These are phyloP conservation scores for Metarhizium sp. DNA, from an alignment of 2,329 filamentous ascomycete species.

Conservation along the genomic window DNA sequence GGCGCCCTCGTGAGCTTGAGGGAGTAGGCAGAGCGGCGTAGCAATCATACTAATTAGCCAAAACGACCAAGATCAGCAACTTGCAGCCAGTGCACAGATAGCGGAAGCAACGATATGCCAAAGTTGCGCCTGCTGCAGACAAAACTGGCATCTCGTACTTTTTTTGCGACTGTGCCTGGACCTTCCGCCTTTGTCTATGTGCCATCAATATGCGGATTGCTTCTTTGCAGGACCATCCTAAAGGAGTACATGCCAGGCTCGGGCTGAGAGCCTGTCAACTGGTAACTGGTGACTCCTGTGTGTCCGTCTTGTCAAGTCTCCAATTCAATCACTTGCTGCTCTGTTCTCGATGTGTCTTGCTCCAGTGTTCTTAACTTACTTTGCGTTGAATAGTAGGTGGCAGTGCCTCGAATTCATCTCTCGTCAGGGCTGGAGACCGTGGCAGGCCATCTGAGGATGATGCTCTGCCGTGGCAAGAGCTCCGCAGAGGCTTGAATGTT, in stretches of 20 bases:
- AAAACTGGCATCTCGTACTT: background rate
- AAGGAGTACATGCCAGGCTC: background rate
- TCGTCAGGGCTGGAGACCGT: constrained; percentile 23
- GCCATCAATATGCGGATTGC: background rate
- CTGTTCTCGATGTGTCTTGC: background rate
- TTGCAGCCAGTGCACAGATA: background rate
- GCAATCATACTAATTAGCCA: background rate
- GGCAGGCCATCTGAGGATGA: constrained; percentile 13
- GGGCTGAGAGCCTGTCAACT: background rate
- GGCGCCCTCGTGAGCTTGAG: no score
- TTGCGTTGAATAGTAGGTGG: constrained; percentile 48
- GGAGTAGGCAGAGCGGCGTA: no score
- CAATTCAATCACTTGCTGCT: background rate
- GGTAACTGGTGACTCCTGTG: no score
- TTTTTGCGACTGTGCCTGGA: background rate
- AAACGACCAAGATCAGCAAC: background rate
- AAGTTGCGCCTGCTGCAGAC: background rate
- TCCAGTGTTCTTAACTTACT: constrained; percentile 29
- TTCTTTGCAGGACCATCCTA: no score
- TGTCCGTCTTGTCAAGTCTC: background rate
- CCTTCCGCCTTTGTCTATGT: background rate
- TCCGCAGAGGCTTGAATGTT: constrained; percentile 13
- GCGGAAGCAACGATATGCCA: background rate
- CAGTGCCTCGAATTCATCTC: constrained; percentile 38
- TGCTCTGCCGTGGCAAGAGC: constrained; percentile 14